Percentiles rank a stretch among this genome's conserved stretches.
Evolutionary conservation across 352 stramenopile genomes (phyloP).

Genomic region (Phytophthora parvispora): DNA sequence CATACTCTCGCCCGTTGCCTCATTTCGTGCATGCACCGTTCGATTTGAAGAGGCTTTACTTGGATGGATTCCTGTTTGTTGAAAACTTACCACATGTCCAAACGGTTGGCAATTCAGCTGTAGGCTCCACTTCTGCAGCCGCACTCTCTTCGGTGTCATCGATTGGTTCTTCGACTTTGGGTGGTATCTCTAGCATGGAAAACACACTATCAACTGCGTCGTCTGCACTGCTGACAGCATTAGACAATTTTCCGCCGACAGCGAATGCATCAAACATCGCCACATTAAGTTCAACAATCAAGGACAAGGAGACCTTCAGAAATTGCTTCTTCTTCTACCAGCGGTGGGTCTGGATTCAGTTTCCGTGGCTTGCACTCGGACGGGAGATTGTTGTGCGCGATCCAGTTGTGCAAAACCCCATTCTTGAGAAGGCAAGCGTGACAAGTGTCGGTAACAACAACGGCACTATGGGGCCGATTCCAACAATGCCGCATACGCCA

Average conservation of each 20-base stretch:
- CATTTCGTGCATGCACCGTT: slow-evolving; percentile 85
- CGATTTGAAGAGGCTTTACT: slow-evolving; percentile 70
- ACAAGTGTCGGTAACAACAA: neutral
- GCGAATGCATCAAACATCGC: slow-evolving; percentile 17
- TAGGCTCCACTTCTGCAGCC: slow-evolving; percentile 26
- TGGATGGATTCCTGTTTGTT: slow-evolving; percentile 82
- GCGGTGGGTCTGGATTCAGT: slow-evolving; percentile 95
- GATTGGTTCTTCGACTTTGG: slow-evolving; percentile 4
- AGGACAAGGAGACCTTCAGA: slow-evolving; percentile 54
- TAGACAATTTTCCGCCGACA: slow-evolving; percentile 40
- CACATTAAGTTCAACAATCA: slow-evolving; percentile 13
- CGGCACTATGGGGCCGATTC: neutral
- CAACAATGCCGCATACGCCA: slow-evolving; percentile 2
- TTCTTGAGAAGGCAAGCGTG: slow-evolving; percentile 36
- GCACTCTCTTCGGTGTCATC: slow-evolving; percentile 13
- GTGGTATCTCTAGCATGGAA: slow-evolving; percentile 18
- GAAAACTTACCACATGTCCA: slow-evolving; percentile 67
- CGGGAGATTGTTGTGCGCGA: slow-evolving; percentile 74
- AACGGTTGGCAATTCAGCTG: slow-evolving; percentile 6
- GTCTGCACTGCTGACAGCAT: slow-evolving; percentile 31
- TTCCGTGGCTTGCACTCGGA: slow-evolving; percentile 92
- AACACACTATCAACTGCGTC: slow-evolving; percentile 29
- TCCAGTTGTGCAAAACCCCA: slow-evolving; percentile 45
- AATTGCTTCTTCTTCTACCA: slow-evolving; percentile 93
- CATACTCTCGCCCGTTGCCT: slow-evolving; percentile 76